Percentiles rank a stretch among this genome's conserved stretches.
phyloP scores from a whole-genome alignment of 2,329 filamentous ascomycete species.

The Colletotrichum paranaense region DNA sequence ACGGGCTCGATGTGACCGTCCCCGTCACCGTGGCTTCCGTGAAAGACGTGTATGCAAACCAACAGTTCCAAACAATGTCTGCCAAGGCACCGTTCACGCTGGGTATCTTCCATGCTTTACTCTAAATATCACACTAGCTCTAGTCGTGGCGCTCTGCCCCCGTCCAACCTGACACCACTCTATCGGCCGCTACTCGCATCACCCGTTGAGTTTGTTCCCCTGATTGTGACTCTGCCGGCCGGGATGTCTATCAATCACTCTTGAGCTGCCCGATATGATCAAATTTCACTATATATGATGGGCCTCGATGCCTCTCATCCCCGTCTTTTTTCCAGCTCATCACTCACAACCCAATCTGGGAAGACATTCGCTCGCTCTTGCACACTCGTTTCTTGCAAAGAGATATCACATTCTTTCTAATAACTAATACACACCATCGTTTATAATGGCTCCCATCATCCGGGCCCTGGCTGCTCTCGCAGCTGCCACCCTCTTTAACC shows the following conservation, averaged over 20 bases:
- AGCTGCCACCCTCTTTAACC: slow-evolving; percentile 50
- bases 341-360: slow-evolving; percentile 27
- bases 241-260: not conserved
- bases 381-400: slow-evolving; percentile 39
- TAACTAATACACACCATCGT: slow-evolving; percentile 26
- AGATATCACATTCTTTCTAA: slow-evolving; percentile 33
- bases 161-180: slow-evolving; percentile 24
- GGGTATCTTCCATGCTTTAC: slow-evolving; percentile 10
- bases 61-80: not conserved
- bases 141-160: slow-evolving; percentile 5
- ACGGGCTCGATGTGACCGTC: not conserved
- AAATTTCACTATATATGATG: slow-evolving; percentile 29
- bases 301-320: slow-evolving; percentile 13
- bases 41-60: not conserved
- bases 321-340: not conserved
- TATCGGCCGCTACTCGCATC: slow-evolving; percentile 16
- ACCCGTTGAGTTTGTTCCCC: not conserved
- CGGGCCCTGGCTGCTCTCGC: slow-evolving; percentile 49
- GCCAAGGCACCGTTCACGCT: not conserved
- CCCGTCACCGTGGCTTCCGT: slow-evolving; percentile 10
- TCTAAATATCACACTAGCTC: slow-evolving; percentile 22
- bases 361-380: slow-evolving; percentile 27
- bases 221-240: not conserved
- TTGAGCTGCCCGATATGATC: slow-evolving; percentile 13
- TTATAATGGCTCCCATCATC: slow-evolving; percentile 46